A percentile compares a stretch with the other conserved stretches of the same genome.
These are phyloP conservation scores for Paecilomyces dactylethromorphus DNA, from an alignment of 2,329 filamentous ascomycete species.

Conservation along the genomic window DNA sequence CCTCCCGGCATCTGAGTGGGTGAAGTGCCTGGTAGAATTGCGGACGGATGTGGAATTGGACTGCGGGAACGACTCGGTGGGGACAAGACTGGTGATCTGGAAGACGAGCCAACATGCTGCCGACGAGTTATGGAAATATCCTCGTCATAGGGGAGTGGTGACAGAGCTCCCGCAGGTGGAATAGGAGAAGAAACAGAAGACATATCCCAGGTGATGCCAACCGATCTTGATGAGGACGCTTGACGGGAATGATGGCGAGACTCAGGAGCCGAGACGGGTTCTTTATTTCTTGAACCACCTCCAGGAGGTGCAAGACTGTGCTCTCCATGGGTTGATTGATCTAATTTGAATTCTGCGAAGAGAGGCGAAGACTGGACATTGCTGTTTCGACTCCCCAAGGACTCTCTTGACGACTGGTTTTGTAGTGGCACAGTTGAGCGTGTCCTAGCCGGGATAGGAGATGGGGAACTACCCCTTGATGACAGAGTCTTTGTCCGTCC, in stretches of 20 bases:
- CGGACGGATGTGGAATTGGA: slow-evolving; percentile 4
- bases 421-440: slow-evolving; percentile 12
- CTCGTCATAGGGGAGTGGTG: slow-evolving; percentile 25
- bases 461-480: slow-evolving; percentile 3
- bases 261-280: slow-evolving; percentile 18
- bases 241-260: slow-evolving; percentile 18
- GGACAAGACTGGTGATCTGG: slow-evolving; percentile 8
- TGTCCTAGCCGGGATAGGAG: slow-evolving; percentile 9
- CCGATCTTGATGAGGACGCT: slow-evolving; percentile 8
- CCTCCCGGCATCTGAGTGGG: not conserved
- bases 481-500: slow-evolving; percentile 9
- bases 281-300: slow-evolving; percentile 11
- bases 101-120: slow-evolving; percentile 10
- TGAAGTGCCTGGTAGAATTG: not conserved
- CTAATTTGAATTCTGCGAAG: slow-evolving; percentile 21
- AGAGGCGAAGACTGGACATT: slow-evolving; percentile 22
- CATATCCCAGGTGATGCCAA: slow-evolving; percentile 13
- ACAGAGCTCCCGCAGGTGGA: slow-evolving; percentile 12
- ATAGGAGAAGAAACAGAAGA: slow-evolving; percentile 21
- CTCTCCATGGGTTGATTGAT: slow-evolving; percentile 26
- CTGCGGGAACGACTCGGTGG: slow-evolving; percentile 6
- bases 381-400: slow-evolving; percentile 16
- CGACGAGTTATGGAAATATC: slow-evolving; percentile 25
- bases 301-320: slow-evolving; percentile 16
- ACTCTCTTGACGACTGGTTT: slow-evolving; percentile 25